A percentile compares a stretch with the other conserved stretches of the same genome.
Conservation (phyloP, 2,329 filamentous ascomycete genomes). For the Alternaria sp. region DNA sequence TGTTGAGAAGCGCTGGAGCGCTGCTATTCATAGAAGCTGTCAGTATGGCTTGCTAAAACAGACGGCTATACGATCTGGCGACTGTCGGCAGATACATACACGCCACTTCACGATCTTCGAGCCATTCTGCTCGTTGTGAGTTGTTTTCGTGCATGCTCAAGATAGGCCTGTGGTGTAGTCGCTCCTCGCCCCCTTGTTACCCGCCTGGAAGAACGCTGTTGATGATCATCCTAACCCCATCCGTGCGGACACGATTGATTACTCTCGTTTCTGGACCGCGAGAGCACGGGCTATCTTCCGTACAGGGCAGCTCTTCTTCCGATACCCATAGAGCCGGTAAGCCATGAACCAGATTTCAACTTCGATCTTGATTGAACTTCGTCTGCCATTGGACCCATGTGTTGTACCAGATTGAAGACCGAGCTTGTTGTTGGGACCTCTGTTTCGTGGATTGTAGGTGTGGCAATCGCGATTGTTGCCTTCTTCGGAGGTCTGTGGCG, state of each 20-base stretch:
- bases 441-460: not conserved
- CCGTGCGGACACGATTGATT: not conserved
- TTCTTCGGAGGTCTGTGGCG: not conserved
- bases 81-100: not conserved
- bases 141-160: not conserved
- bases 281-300: not conserved
- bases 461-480: not conserved
- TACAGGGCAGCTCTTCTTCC: not conserved
- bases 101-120: not conserved
- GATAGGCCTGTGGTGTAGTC: not conserved
- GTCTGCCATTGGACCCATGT: not conserved
- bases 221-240: not conserved
- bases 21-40: not conserved
- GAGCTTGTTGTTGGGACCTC: not conserved
- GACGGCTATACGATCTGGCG: not conserved
- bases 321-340: not conserved
- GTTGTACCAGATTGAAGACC: not conserved
- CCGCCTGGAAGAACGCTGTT: not conserved
- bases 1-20: not conserved
- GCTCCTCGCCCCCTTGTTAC: not conserved
- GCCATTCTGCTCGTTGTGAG: not conserved
- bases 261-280: not conserved
- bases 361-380: not conserved
- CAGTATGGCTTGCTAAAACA: not conserved
- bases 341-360: not conserved